phyloP scores from a whole-genome alignment of 2,329 filamentous ascomycete genomes.

The Rhexocercosporidium sp. region DNA sequence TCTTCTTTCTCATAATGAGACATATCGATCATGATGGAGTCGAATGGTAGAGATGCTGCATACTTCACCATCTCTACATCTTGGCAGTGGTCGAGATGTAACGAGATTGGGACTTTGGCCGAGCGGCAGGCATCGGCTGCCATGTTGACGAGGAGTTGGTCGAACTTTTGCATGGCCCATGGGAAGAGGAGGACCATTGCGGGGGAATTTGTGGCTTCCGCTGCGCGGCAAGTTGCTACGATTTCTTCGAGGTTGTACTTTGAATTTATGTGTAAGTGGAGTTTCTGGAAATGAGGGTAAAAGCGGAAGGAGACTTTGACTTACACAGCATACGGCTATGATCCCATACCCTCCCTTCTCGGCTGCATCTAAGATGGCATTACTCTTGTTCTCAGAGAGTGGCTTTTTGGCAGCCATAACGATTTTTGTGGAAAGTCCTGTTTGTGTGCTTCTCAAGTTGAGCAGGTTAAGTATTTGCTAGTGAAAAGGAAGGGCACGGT shows the following conservation, averaged over 20 bases:
- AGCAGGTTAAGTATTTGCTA: too few species aligned
- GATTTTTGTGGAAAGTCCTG: background rate
- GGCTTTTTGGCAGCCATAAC: background rate
- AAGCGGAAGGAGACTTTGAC: background rate
- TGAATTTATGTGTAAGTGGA: slow-evolving; percentile 36
- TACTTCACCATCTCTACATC: slow-evolving; percentile 60
- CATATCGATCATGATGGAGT: slow-evolving; percentile 81
- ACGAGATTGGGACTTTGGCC: slow-evolving; percentile 62
- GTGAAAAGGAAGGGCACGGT: too few species aligned
- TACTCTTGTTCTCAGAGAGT: slow-evolving; percentile 26
- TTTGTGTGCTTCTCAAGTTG: background rate
- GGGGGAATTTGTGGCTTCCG: slow-evolving; percentile 67
- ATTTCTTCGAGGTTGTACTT: slow-evolving; percentile 74
- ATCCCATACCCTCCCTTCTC: slow-evolving; percentile 59
- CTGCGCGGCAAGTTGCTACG: slow-evolving; percentile 67
- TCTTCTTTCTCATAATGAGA: slow-evolving; percentile 73
- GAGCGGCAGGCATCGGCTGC: slow-evolving; percentile 58
- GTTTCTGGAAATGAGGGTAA: background rate
- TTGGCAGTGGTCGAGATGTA: slow-evolving; percentile 73
- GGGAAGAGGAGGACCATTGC: slow-evolving; percentile 74
- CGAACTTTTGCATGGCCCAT: slow-evolving; percentile 69
- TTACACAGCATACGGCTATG: slow-evolving; percentile 33
- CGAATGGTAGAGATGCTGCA: slow-evolving; percentile 65
- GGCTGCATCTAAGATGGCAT: slow-evolving; percentile 58
- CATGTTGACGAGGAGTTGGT: slow-evolving; percentile 57